Evolutionary conservation across 129 eudicot species (phyloP).

Genomic region (Kitagawia praeruptora): DNA sequence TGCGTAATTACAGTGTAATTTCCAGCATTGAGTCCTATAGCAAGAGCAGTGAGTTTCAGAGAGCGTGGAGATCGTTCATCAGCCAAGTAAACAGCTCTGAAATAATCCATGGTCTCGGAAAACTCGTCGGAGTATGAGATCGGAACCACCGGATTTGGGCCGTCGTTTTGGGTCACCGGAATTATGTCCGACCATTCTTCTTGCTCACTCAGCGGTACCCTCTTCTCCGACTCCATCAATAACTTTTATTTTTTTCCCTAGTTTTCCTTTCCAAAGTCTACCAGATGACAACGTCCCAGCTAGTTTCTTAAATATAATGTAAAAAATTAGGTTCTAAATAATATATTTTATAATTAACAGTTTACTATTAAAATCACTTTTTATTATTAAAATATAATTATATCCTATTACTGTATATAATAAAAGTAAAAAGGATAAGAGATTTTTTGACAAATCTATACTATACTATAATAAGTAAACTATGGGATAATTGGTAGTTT

Average conservation of each 20-base stretch:
- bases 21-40: slow-evolving; percentile 64
- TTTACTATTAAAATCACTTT: too few species aligned
- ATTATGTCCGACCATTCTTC: slow-evolving; percentile 85
- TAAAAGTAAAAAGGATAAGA: too few species aligned
- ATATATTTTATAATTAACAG: too few species aligned
- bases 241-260: neutral
- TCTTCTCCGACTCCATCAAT: slow-evolving; percentile 34
- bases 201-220: slow-evolving; percentile 40
- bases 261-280: neutral
- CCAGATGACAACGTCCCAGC: too few species aligned
- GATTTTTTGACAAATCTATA: too few species aligned
- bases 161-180: slow-evolving; percentile 81
- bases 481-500: too few species aligned
- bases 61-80: slow-evolving; percentile 77
- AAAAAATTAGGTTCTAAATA: too few species aligned
- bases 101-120: slow-evolving; percentile 72
- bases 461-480: too few species aligned
- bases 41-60: slow-evolving; percentile 58
- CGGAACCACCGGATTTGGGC: slow-evolving; percentile 93
- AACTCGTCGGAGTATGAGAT: slow-evolving; percentile 66
- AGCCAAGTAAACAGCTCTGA: slow-evolving; percentile 77
- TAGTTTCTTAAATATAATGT: too few species aligned
- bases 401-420: too few species aligned
- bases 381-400: too few species aligned
- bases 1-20: slow-evolving; percentile 63